phyloP scores from a whole-genome alignment of 1,284 basidiomycete genomes.

The Cutaneotrichosporon curvatum region DNA sequence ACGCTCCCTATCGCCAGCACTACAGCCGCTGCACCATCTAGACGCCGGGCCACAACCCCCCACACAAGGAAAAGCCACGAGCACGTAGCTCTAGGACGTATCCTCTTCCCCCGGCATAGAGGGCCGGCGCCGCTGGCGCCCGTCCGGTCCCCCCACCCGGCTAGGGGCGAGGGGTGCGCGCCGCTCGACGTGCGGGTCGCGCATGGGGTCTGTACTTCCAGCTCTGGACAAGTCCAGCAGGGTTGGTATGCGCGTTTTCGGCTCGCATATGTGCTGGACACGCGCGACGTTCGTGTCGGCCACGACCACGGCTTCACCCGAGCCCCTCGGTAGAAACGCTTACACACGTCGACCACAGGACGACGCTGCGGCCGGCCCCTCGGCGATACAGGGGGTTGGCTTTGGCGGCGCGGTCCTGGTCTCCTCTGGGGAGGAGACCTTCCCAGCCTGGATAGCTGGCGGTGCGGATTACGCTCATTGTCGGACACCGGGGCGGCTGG shows the following conservation, averaged over 20 bases:
- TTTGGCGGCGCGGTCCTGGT: slow-evolving; percentile 11
- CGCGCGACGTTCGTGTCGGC: too few species aligned
- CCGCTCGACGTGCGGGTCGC: neutral
- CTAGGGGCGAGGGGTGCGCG: neutral
- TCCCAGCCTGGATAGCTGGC: slow-evolving; percentile 9
- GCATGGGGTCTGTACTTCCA: too few species aligned
- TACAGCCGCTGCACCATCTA: neutral
- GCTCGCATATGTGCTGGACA: too few species aligned
- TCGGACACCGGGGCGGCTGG: slow-evolving; percentile 6
- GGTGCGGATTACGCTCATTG: slow-evolving; percentile 15
- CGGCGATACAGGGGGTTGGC: neutral
- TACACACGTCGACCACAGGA: slow-evolving; percentile 1
- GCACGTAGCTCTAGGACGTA: slow-evolving; percentile 12
- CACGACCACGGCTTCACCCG: too few species aligned
- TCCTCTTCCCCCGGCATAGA: slow-evolving; percentile 3
- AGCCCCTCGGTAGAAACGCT: too few species aligned
- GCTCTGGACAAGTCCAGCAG: too few species aligned
- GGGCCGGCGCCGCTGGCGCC: too few species aligned
- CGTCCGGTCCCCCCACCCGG: too few species aligned
- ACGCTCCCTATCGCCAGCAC: neutral
- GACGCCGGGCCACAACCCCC: neutral
- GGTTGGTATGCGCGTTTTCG: too few species aligned
- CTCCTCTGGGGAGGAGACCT: neutral
- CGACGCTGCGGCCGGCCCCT: slow-evolving; percentile 6
- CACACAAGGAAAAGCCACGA: slow-evolving; percentile 3